phyloP scores from a whole-genome alignment of 176 grass and related monocot species.

The Cenchrus purpureus region DNA sequence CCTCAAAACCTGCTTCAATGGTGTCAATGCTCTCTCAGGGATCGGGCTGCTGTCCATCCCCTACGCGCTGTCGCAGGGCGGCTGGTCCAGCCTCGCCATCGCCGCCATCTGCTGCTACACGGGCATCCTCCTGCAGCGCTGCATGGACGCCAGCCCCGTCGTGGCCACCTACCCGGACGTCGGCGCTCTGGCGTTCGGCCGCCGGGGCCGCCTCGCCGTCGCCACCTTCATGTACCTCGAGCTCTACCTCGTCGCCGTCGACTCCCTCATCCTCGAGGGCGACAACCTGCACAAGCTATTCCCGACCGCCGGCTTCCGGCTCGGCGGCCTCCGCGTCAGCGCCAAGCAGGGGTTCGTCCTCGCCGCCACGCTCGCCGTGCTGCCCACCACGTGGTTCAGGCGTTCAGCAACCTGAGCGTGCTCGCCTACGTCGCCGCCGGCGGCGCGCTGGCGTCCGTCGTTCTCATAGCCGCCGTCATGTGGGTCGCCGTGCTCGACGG shows the following conservation, averaged over 20 bases:
- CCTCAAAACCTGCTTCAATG: constrained; percentile 59
- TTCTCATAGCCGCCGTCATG: constrained; percentile 51
- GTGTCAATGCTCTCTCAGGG: constrained; percentile 56
- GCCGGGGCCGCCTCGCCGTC: constrained; percentile 29
- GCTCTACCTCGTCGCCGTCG: constrained; percentile 64
- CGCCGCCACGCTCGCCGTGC: constrained; percentile 49
- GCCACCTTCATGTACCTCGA: constrained; percentile 66
- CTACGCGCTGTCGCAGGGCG: constrained; percentile 47
- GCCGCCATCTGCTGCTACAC: constrained; percentile 55
- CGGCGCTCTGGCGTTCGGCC: constrained; percentile 49
- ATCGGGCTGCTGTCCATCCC: constrained; percentile 63
- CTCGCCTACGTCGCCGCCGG: constrained; percentile 54
- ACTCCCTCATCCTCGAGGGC: constrained; percentile 66
- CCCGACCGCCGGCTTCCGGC: constrained; percentile 20
- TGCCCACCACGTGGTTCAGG: constrained; percentile 64
- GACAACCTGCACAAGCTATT: constrained; percentile 65
- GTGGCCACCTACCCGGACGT: constrained; percentile 59
- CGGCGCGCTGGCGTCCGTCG: constrained; percentile 50
- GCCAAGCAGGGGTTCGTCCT: constrained; percentile 62
- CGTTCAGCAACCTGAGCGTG: constrained; percentile 47
- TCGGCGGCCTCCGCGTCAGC: constrained; percentile 27
- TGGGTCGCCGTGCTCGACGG: constrained; percentile 53
- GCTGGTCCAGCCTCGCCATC: constrained; percentile 52
- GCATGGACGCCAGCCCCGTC: constrained; percentile 37
- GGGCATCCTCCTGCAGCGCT: constrained; percentile 56